Percentiles rank a stretch among this genome's conserved stretches.
phyloP scores from a whole-genome alignment of 306 rosid species.

The Corylus avellana region DNA sequence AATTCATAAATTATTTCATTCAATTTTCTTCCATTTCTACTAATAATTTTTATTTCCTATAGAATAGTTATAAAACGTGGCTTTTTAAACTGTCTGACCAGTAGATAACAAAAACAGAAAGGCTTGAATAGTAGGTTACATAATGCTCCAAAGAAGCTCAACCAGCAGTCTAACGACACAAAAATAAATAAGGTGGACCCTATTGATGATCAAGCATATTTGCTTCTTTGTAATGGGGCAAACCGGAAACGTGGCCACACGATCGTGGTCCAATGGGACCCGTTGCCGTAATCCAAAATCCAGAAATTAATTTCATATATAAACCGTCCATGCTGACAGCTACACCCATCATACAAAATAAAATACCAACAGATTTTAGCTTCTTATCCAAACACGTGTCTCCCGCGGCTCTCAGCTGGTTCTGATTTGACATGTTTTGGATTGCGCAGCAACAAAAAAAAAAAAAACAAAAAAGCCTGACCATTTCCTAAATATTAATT shows the following conservation, averaged over 20 bases:
- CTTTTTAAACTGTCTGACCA: background rate
- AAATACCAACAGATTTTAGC: background rate
- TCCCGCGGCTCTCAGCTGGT: background rate
- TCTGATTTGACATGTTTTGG: too few relatives aligned
- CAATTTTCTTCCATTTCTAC: too few relatives aligned
- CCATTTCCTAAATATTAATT: too few relatives aligned
- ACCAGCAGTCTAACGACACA: background rate
- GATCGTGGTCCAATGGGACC: background rate
- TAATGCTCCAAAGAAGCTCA: background rate
- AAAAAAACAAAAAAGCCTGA: too few relatives aligned
- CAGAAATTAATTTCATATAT: background rate
- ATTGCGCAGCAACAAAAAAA: too few relatives aligned
- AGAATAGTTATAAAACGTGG: too few relatives aligned
- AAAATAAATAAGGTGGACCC: background rate
- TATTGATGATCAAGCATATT: background rate
- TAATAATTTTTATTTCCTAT: too few relatives aligned
- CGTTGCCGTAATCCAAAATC: background rate
- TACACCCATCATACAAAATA: background rate
- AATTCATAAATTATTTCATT: too few relatives aligned
- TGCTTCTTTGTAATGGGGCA: background rate
- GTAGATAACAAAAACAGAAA: background rate
- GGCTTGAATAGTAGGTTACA: background rate
- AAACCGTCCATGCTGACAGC: background rate
- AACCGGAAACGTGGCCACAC: background rate
- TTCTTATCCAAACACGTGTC: background rate